Evolutionary conservation across 331 rosid species (phyloP).

Genomic region (Prunus yedoensis): DNA sequence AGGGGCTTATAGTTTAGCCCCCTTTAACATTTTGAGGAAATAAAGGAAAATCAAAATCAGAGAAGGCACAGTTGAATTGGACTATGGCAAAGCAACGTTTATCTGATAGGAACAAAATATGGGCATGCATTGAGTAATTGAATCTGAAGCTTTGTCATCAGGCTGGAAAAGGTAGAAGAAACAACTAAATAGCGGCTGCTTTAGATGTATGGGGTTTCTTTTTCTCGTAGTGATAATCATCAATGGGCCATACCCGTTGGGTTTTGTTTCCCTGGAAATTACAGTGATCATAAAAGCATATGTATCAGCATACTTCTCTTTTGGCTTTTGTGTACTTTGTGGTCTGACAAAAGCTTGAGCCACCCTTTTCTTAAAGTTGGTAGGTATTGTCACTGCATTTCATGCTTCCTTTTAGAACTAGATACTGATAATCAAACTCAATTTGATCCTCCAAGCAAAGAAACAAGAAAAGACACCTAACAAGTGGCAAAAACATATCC

Average conservation of each 20-base stretch:
- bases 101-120: slow-evolving; percentile 3
- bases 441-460: not conserved
- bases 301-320: not conserved
- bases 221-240: slow-evolving; percentile 20
- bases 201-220: slow-evolving; percentile 10
- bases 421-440: slow-evolving; percentile 13
- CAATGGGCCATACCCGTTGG: slow-evolving; percentile 39
- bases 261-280: slow-evolving; percentile 33
- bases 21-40: no score
- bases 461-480: not conserved
- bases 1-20: no score
- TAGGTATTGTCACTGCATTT: slow-evolving; percentile 20
- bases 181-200: slow-evolving; percentile 6
- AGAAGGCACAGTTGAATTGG: not conserved
- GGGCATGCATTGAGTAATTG: not conserved
- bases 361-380: slow-evolving; percentile 7
- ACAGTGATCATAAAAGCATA: not conserved
- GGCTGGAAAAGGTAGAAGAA: slow-evolving; percentile 7
- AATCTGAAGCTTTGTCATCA: slow-evolving; percentile 22
- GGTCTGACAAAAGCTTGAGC: slow-evolving; percentile 1
- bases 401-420: slow-evolving; percentile 5
- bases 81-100: not conserved
- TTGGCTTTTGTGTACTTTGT: slow-evolving; percentile 7
- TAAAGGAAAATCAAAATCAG: no score
- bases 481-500: not conserved